Conservation (phyloP, 345 rosid genomes). For the Gossypium raimondii region DNA sequence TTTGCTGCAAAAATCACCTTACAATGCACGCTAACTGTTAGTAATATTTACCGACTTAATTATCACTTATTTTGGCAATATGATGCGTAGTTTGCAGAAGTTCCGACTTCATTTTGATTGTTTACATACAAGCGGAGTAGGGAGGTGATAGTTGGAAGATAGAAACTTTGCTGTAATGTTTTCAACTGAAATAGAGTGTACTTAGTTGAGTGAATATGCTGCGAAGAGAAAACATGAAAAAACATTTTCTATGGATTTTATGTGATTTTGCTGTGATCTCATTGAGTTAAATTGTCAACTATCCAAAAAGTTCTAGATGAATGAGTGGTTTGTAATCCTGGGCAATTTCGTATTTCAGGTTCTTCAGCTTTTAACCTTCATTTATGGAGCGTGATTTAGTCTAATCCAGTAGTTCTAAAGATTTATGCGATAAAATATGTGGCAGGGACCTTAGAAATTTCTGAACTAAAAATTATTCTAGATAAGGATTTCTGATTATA, state of each 20-base stretch:
- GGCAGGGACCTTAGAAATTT: background rate
- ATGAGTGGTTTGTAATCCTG: background rate
- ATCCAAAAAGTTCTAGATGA: background rate
- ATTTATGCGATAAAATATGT: background rate
- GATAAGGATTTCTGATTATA: background rate
- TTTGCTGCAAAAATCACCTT: background rate
- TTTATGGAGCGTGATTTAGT: background rate
- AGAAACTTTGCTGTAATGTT: background rate
- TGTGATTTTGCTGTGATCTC: background rate
- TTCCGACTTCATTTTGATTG: background rate
- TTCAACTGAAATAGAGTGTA: background rate
- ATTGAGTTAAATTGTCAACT: background rate
- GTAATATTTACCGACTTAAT: background rate
- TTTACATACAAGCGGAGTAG: too few species aligned
- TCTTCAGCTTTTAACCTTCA: too few species aligned
- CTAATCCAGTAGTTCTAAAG: background rate
- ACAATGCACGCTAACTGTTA: background rate
- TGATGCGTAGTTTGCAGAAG: background rate
- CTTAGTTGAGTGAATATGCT: background rate
- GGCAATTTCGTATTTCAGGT: background rate
- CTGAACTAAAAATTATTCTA: background rate
- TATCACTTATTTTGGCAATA: background rate
- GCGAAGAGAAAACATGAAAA: background rate
- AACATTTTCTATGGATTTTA: background rate
- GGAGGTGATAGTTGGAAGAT: background rate